A percentile compares a stretch with the other conserved stretches of the same genome.
phyloP scores from a whole-genome alignment of 78 protist genomes.

The Cavenderia fasciculata region DNA sequence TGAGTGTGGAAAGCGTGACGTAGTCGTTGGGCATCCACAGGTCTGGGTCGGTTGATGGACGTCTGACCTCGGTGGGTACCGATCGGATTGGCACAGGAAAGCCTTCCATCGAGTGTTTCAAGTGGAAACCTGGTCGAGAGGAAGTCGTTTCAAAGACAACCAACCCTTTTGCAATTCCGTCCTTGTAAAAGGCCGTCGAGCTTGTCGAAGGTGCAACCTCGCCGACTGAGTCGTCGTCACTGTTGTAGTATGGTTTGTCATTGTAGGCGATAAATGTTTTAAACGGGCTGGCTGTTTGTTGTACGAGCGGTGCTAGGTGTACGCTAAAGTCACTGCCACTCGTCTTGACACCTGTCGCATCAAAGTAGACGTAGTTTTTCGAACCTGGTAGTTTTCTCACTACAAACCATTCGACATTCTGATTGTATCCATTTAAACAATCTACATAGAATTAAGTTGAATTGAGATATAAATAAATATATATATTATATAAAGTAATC shows the following conservation, averaged over 20 bases:
- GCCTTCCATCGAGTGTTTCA: not conserved
- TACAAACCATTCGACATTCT: slow-evolving; percentile 3
- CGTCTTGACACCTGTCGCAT: too few relatives aligned
- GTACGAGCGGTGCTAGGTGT: too few relatives aligned
- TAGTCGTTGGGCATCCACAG: slow-evolving; percentile 4
- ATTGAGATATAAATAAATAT: too few relatives aligned
- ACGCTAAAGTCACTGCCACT: too few relatives aligned
- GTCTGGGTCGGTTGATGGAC: not conserved
- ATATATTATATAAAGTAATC: too few relatives aligned
- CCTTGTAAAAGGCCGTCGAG: not conserved
- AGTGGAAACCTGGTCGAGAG: slow-evolving; percentile 1
- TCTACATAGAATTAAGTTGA: too few relatives aligned
- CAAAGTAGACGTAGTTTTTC: not conserved
- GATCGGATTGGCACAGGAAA: not conserved
- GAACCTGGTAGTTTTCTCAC: not conserved
- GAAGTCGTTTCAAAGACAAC: not conserved
- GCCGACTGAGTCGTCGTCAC: not conserved
- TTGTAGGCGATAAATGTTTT: not conserved
- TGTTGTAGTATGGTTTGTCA: not conserved
- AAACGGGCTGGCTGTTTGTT: too few relatives aligned
- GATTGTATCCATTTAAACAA: too few relatives aligned
- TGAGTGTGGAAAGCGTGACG: not conserved
- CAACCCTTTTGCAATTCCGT: not conserved
- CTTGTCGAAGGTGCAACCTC: not conserved
- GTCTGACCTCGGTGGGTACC: not conserved